Conservation (phyloP, 2,329 filamentous ascomycete species). For the Ceratocystis smalleyi region DNA sequence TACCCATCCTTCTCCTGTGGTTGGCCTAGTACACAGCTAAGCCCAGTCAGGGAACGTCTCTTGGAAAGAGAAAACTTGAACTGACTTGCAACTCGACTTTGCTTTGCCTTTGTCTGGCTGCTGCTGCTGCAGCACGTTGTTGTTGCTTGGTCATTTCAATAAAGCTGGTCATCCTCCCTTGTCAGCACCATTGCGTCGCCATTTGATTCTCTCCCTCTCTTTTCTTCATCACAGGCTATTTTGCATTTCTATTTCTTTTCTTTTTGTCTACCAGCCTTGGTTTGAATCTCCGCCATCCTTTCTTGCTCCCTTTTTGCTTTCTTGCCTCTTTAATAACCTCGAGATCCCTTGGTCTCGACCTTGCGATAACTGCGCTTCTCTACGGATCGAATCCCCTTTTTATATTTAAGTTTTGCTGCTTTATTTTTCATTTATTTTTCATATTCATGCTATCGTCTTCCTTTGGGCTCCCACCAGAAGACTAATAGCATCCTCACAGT, state of each 20-base stretch:
- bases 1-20: background rate
- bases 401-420: background rate
- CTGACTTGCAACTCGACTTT: background rate
- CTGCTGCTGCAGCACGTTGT: background rate
- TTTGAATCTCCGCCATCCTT: background rate
- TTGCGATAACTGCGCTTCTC: too few relatives aligned
- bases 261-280: background rate
- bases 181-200: background rate
- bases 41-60: background rate
- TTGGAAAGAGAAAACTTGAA: too few relatives aligned
- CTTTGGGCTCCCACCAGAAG: background rate
- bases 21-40: background rate
- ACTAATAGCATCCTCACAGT: background rate
- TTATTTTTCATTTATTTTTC: background rate
- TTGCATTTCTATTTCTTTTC: constrained; percentile 6
- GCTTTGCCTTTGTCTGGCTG: background rate
- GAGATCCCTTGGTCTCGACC: too few relatives aligned
- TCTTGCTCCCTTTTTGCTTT: background rate
- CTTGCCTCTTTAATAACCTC: background rate
- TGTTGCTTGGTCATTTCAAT: constrained; percentile 4
- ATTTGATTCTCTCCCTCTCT: background rate
- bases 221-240: background rate
- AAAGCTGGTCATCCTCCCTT: constrained; percentile 3
- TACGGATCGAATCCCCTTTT: too few relatives aligned
- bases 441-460: background rate